Base-by-base conservation (phyloP, 805 yeast species). In the Wickerhamiella galacta region DNA sequence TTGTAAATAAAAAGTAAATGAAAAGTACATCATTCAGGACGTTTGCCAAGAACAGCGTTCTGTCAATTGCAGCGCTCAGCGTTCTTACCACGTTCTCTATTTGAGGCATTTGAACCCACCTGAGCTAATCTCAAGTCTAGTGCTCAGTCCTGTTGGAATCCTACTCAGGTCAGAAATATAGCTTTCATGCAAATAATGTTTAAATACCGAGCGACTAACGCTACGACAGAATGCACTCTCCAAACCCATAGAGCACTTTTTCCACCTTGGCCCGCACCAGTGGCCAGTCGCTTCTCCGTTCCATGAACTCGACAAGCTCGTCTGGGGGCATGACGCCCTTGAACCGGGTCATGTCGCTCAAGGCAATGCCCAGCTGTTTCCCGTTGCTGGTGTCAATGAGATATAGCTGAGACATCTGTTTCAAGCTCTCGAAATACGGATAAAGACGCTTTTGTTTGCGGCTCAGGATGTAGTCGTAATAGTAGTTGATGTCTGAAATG, bases 171-270 rank as follows among this genome's bases (percentile, higher is more conserved):
- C n/a, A n/a, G n/a, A n/a, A n/a, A n/a, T n/a, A n/a, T n/a, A n/a
- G n/a, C n/a, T n/a, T n/a, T n/a, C n/a, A 10, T 30, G 27, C 14
- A 8, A 6, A 17, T n/a, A 14, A 12, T n/a, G 11, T 10, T 11
- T 11, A 3, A 5, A 24, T 19, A 33, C 6, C 35, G 22, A 12
- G 15, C 10, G 12, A 21, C 19, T 28, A 11, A 11, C n/a, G 26
- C 17, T 19, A 29, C 17, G n/a, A 17, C 5, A 45, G 34, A 9
- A 29, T 22, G 26, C 51, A 46, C 12, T 72, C 77, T 5, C 59
- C 83, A 34, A 87, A 63, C 0, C 98, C 96, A 48, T 83, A 90
- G 74, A 90, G 79, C n/a, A 81, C 85, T 51, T 76, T 81, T 53
- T 87, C 96, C 7, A 87, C 95, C 38, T 77, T 78, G 39, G 66